These are phyloP conservation scores for Termitomyces sp. DNA, from an alignment of 768 basidiomycete genomes.

Conservation along the genomic window DNA sequence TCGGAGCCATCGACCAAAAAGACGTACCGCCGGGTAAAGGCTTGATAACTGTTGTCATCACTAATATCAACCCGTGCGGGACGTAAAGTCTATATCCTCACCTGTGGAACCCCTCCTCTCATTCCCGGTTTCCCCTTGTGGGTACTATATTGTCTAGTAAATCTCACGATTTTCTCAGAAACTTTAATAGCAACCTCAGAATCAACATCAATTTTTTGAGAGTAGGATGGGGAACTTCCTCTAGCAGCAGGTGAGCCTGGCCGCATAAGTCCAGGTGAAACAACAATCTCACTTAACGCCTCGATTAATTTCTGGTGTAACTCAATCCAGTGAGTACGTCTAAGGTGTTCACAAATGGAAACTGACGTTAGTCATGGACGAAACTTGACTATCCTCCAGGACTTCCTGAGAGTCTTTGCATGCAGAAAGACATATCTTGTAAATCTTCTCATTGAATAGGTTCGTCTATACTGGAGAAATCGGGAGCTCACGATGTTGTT, in stretches of 20 bases:
- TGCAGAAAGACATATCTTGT: conserved; percentile 1
- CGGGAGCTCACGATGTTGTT: neutral
- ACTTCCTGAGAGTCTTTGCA: conserved; percentile 2
- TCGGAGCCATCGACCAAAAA: neutral
- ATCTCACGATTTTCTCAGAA: too few species aligned
- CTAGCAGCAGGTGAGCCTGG: neutral
- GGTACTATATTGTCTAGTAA: neutral
- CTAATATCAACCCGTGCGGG: neutral
- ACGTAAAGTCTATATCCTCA: neutral
- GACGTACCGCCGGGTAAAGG: conserved; percentile 1
- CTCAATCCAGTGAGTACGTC: neutral
- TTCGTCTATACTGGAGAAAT: neutral
- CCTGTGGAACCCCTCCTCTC: neutral
- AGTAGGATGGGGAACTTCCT: neutral
- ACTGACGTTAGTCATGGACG: neutral
- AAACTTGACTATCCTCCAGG: neutral
- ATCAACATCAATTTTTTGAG: neutral
- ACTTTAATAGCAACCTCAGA: neutral
- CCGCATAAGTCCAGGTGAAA: neutral
- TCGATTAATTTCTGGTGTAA: neutral
- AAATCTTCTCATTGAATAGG: neutral
- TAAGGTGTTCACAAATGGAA: neutral
- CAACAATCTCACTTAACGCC: neutral
- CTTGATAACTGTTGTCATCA: neutral
- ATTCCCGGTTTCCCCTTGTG: neutral